Percentiles rank a stretch among this genome's conserved stretches.
Conservation (phyloP, 2,329 filamentous ascomycete species). For the Dothidotthia symphoricarpi region DNA sequence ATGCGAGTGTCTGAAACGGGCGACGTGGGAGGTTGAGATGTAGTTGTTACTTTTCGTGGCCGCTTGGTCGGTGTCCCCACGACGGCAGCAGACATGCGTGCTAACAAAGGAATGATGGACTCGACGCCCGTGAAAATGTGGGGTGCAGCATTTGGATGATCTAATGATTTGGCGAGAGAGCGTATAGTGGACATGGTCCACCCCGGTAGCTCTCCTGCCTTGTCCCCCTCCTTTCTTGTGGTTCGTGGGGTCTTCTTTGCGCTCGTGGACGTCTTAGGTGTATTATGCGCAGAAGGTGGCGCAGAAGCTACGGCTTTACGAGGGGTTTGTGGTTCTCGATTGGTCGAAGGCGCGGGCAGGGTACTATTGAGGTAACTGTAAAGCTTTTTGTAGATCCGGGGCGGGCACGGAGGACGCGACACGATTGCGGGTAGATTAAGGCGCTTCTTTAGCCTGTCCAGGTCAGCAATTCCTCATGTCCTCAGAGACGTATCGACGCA, state of each 20-base stretch:
- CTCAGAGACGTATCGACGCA: slow-evolving; percentile 35
- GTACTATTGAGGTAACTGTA: slow-evolving; percentile 76
- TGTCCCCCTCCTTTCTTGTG: slow-evolving; percentile 13
- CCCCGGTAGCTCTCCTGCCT: slow-evolving; percentile 24
- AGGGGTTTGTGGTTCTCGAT: slow-evolving; percentile 32
- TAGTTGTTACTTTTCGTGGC: slow-evolving; percentile 46
- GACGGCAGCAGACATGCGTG: slow-evolving; percentile 28
- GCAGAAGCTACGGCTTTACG: slow-evolving; percentile 29
- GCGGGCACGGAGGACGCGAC: slow-evolving; percentile 38
- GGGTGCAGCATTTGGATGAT: slow-evolving; percentile 62
- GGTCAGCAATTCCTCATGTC: slow-evolving; percentile 32
- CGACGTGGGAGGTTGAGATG: slow-evolving; percentile 3
- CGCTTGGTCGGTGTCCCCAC: slow-evolving; percentile 46
- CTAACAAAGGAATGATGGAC: slow-evolving; percentile 49
- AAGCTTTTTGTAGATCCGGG: slow-evolving; percentile 71
- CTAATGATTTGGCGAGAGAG: slow-evolving; percentile 62
- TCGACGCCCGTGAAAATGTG: slow-evolving; percentile 73
- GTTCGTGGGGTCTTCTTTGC: slow-evolving; percentile 24
- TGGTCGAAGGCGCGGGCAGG: slow-evolving; percentile 50
- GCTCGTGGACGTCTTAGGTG: slow-evolving; percentile 27
- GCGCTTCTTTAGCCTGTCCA: slow-evolving; percentile 61
- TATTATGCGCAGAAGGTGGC: slow-evolving; percentile 22
- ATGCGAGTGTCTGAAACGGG: slow-evolving; percentile 21
- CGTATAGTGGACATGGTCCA: slow-evolving; percentile 72
- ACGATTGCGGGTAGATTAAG: slow-evolving; percentile 37